A percentile compares a stretch with the other conserved stretches of the same genome.
phyloP scores from a whole-genome alignment of 2,329 filamentous ascomycete species.

The Xylaria sp. region DNA sequence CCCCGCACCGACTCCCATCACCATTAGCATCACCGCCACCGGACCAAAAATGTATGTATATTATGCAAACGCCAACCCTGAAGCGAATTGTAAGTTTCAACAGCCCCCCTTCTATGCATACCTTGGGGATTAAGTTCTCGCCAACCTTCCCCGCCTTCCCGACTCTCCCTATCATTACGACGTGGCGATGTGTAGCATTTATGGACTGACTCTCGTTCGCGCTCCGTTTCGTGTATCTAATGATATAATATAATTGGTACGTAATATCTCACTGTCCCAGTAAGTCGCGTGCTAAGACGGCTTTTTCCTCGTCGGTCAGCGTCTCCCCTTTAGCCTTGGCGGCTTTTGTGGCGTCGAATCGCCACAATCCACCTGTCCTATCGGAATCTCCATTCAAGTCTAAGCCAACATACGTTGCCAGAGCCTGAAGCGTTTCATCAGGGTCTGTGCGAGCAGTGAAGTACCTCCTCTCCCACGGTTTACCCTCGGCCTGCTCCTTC shows the following conservation, averaged over 20 bases:
- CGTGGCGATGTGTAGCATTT: too few species aligned
- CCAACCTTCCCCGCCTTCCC: not conserved
- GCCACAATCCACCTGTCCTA: conserved; percentile 71
- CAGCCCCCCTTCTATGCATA: not conserved
- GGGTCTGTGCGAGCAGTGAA: conserved; percentile 67
- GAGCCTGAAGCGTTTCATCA: conserved; percentile 58
- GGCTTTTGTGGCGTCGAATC: conserved; percentile 61
- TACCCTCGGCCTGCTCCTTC: conserved; percentile 64
- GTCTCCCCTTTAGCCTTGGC: conserved; percentile 54
- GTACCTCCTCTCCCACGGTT: conserved; percentile 84
- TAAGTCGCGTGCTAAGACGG: conserved; percentile 50
- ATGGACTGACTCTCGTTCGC: not conserved
- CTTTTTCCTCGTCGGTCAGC: conserved; percentile 53
- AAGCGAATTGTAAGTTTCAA: conserved; percentile 1
- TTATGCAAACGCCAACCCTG: conserved; percentile 12
- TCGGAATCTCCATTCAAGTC: conserved; percentile 65
- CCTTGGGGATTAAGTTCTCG: not conserved
- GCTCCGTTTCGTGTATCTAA: not conserved
- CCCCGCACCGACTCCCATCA: not conserved
- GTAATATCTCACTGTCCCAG: conserved; percentile 46
- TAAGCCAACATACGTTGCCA: conserved; percentile 61
- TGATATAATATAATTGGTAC: not conserved
- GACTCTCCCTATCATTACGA: conserved; percentile 1
- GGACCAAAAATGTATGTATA: not conserved
- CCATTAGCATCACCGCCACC: not conserved